Base-by-base conservation (phyloP, 164 flowering plant genomes). In the Umbilicus rupestris region DNA sequence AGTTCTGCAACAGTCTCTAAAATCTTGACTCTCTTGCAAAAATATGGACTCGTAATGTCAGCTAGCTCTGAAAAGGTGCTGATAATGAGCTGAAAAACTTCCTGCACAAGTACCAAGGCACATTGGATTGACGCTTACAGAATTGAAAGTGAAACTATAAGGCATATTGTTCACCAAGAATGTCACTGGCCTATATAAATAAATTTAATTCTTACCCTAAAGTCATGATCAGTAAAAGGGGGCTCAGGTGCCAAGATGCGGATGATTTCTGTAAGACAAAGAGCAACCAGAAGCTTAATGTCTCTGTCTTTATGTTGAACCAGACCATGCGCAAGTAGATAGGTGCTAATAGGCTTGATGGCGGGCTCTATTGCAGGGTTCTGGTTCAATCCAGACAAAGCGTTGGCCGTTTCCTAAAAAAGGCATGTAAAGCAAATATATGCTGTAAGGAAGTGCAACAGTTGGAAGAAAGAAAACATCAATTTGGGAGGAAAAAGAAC, bases 171-270 rank as follows among this genome's bases (percentile, higher is more conserved):
- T n/a, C n/a, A n/a, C n/a, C n/a, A n/a, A n/a, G n/a, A n/a, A n/a
- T n/a, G n/a, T n/a, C n/a, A n/a, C n/a, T n/a, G n/a, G n/a, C n/a
- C n/a, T n/a, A 41, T 41, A 41, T 14, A 41, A 9, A 5, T 41
- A 24, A 35, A 64, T 16, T 22, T 62, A 41, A 42, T 50, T 15
- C 11, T 69, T 76, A 89, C 99, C 95, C 78, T 78, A 11, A 85
- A 75, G 59, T 76, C 71, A 62, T 75, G 76, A 69, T 88, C 92
- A 70, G 72, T 84, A 62, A 83, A 91, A 71, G 86, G 90, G 28
- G 92, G 93, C 64, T 89, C 84, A 45, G 99, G 99, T 58, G 99
- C 97, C 72, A 88, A 69, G 69, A 94, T 74, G 67, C 99, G 80
- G 68, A 94, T 82, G 39, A 87, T 77, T 82, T 94, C 96, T 74